Percentiles rank a stretch among this genome's conserved stretches.
These are phyloP conservation scores for Phlyctochytrium planicorne DNA, from an alignment of 192 early-diverging fungal species.

Conservation along the genomic window DNA sequence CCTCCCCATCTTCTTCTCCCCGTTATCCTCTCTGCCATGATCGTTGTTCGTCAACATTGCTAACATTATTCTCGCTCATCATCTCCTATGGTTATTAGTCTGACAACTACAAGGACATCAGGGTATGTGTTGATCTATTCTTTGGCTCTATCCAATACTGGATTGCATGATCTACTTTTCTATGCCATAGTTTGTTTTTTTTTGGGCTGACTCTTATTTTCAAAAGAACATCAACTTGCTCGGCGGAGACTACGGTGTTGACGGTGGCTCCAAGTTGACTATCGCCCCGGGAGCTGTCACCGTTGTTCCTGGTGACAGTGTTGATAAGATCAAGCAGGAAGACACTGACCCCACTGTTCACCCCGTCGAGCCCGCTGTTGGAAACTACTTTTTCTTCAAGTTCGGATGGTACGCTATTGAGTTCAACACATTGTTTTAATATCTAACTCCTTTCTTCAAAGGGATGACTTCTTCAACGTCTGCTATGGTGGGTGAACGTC, in stretches of 20 bases:
- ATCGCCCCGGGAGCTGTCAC: not conserved
- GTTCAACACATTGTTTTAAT: no score
- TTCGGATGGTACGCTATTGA: no score
- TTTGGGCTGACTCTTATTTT: not conserved
- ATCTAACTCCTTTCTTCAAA: not conserved
- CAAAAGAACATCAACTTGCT: slow-evolving; percentile 16
- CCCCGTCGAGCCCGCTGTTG: slow-evolving; percentile 5
- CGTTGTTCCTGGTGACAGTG: not conserved
- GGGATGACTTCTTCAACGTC: not conserved
- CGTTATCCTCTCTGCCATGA: not conserved
- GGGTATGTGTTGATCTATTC: not conserved
- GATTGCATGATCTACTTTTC: not conserved
- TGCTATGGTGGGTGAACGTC: no score
- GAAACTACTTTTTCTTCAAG: slow-evolving; percentile 30
- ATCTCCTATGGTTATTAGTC: not conserved
- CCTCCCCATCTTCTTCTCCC: not conserved
- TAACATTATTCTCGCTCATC: not conserved
- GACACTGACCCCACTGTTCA: slow-evolving; percentile 11
- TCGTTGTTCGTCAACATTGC: not conserved
- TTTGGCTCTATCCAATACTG: not conserved
- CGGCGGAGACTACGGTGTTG: slow-evolving; percentile 26
- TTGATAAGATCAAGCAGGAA: not conserved
- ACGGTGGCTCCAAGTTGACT: not conserved
- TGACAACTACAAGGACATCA: not conserved
- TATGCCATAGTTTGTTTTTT: no score